Evolutionary conservation across 2,329 filamentous ascomycete species (phyloP), one percentile per base, ranked within the genome.

Genomic region (Fusarium compactum): DNA sequence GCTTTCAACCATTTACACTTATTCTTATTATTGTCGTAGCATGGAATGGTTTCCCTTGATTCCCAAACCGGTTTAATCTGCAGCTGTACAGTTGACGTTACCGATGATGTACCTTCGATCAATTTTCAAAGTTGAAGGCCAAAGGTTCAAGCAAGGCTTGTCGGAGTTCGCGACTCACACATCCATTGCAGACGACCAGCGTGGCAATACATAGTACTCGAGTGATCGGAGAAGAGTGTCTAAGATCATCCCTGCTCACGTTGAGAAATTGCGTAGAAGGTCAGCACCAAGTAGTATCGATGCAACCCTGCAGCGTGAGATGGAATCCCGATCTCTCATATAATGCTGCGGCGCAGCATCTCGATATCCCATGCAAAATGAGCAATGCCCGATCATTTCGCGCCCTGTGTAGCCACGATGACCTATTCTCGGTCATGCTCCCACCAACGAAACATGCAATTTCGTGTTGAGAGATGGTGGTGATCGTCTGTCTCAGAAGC

Each of bases 371-470:
- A 43, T 45, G 43, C 15, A 50, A 54, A 34, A 25, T 22, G 43
- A 65, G 54, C 30, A 58, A 55, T 58, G 32, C 20, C 40, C 29
- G 38, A 41, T 44, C 59, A 54, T 54, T 46, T 40, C 52, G 41
- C 38, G 24, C 20, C 56, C 34, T 48, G 50, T 43, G 34, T 51
- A 67, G 29, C 47, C 30, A 40, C 30, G 18, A 24, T 48, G 41
- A 41, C 40, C 53, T 58, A 38, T 63, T 47, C 47, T 61, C 25
- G 34, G 25, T 8, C 53, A 27, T 38, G 34, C 34, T 43, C 46
- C 51, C 63, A 65, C 68, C 64, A 65, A 65, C 52, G 11, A 66
- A 32, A 40, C 27, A 38, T 27, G 29, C 16, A 57, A 57, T 56
- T 59, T 50, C 34, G 38, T 57, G 60, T 46, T 24, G 27, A 48